These are phyloP conservation scores for Craterostigma plantagineum DNA, from an alignment of 257 asterid genomes.

Conservation along the genomic window DNA sequence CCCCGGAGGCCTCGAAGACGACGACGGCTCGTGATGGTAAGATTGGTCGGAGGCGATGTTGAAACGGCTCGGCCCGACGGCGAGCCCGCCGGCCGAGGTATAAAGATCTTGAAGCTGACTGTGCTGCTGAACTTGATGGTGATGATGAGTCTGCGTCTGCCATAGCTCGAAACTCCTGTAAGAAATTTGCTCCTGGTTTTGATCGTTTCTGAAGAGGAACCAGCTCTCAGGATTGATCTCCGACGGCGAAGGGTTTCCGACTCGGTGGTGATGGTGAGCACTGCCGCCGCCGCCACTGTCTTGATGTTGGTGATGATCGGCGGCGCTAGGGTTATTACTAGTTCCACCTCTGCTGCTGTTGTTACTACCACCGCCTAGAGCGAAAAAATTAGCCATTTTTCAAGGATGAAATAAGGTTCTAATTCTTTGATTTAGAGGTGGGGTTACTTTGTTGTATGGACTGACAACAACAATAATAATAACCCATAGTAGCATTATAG, in stretches of 20 bases:
- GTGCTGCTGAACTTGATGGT: slow-evolving; percentile 14
- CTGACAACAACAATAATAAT: slow-evolving; percentile 12
- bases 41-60: slow-evolving; percentile 9
- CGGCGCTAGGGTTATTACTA: slow-evolving; percentile 7
- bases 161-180: slow-evolving; percentile 56
- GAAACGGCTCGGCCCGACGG: slow-evolving; percentile 27
- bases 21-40: slow-evolving; percentile 1
- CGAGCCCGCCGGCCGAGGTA: slow-evolving; percentile 27
- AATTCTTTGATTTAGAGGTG: slow-evolving; percentile 7
- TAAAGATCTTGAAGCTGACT: slow-evolving; percentile 36
- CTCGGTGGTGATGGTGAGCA: neutral
- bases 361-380: slow-evolving; percentile 31
- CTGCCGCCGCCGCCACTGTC: slow-evolving; percentile 11
- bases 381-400: slow-evolving; percentile 54
- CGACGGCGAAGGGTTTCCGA: slow-evolving; percentile 2
- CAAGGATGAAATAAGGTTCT: slow-evolving; percentile 8
- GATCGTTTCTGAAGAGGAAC: slow-evolving; percentile 37
- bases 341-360: slow-evolving; percentile 7
- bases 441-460: too few relatives aligned
- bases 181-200: slow-evolving; percentile 6
- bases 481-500: neutral
- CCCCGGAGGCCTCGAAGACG: slow-evolving; percentile 22
- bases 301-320: slow-evolving; percentile 6
- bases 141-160: slow-evolving; percentile 24
- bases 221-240: slow-evolving; percentile 43